These are phyloP conservation scores for Aspergillus bridgeri DNA, from an alignment of 495 filamentous ascomycete genomes.

Conservation along the genomic window DNA sequence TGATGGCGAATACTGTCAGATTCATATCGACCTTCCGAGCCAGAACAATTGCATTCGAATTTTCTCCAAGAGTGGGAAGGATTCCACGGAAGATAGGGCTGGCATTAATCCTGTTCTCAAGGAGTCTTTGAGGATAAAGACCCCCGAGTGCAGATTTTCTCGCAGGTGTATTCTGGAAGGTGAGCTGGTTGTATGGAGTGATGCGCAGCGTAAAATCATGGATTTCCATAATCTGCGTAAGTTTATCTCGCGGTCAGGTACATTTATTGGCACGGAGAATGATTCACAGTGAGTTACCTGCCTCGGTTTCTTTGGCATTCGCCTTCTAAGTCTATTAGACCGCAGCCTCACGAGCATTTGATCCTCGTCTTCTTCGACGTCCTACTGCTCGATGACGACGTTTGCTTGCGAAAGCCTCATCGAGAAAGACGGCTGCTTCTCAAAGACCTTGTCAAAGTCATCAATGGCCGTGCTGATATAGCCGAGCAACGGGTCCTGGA, in stretches of 20 bases:
- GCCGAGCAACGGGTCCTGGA: slow-evolving; percentile 60
- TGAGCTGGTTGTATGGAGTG: slow-evolving; percentile 75
- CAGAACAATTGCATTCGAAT: slow-evolving; percentile 60
- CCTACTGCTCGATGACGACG: slow-evolving; percentile 65
- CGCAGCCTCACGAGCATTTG: slow-evolving; percentile 67
- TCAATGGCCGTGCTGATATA: slow-evolving; percentile 57
- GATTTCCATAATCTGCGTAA: slow-evolving; percentile 79
- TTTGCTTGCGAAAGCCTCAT: slow-evolving; percentile 58
- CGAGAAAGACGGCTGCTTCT: slow-evolving; percentile 58
- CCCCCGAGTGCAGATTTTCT: slow-evolving; percentile 52
- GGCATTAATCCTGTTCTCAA: slow-evolving; percentile 52
- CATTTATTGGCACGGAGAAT: slow-evolving; percentile 59
- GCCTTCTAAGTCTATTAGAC: slow-evolving; percentile 33
- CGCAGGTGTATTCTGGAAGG: slow-evolving; percentile 74
- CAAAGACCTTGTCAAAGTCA: slow-evolving; percentile 51
- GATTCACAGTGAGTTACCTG: slow-evolving; percentile 61
- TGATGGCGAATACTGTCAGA: slow-evolving; percentile 85
- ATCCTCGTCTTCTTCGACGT: slow-evolving; percentile 85
- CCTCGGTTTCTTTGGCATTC: neutral
- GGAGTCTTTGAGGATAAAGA: slow-evolving; percentile 56
- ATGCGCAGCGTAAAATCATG: slow-evolving; percentile 55
- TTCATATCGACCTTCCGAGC: slow-evolving; percentile 70
- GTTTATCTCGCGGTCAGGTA: slow-evolving; percentile 70
- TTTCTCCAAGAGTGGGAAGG: slow-evolving; percentile 88
- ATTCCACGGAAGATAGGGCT: slow-evolving; percentile 69